Conservation (phyloP, 2,329 filamentous ascomycete species). For the Lecanosticta acicola region DNA sequence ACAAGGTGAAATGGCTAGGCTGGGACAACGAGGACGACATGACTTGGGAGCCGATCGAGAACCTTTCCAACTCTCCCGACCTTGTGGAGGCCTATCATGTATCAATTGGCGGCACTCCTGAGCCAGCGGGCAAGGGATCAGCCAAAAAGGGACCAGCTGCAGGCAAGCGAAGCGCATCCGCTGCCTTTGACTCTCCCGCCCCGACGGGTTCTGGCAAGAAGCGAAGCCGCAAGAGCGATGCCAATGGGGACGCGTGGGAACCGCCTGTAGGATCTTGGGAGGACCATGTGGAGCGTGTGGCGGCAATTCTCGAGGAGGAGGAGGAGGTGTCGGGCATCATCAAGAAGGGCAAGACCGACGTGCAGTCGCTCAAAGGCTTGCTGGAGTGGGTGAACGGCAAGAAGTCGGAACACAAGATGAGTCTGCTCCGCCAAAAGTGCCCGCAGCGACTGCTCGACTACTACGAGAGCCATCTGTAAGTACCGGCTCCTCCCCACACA, state of each 20-base stretch:
- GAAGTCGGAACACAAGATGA: conserved; percentile 67
- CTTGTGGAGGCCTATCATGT: conserved; percentile 61
- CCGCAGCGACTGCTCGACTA: conserved; percentile 57
- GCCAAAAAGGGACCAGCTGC: conserved; percentile 18
- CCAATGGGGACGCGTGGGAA: conserved; percentile 47
- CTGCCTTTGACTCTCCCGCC: conserved; percentile 25
- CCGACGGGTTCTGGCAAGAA: conserved; percentile 21
- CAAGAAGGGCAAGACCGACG: conserved; percentile 24
- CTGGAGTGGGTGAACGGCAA: conserved; percentile 67
- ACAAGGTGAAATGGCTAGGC: conserved; percentile 76
- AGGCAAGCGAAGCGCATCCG: conserved; percentile 19
- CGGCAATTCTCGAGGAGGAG: conserved; percentile 60
- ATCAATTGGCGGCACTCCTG: conserved; percentile 57
- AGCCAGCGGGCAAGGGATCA: conserved; percentile 35
- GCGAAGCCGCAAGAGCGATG: conserved; percentile 22
- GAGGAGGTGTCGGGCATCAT: conserved; percentile 11
- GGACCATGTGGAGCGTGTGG: conserved; percentile 62
- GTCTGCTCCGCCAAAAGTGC: conserved; percentile 66
- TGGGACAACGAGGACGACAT: conserved; percentile 64
- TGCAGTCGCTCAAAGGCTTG: conserved; percentile 58
- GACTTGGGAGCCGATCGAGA: conserved; percentile 76
- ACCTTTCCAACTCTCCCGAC: conserved; percentile 51
- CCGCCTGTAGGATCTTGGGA: conserved; percentile 74
- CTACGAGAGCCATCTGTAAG: conserved; percentile 37
- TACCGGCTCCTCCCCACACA: conserved; percentile 11